phyloP scores from a whole-genome alignment of 179 eudicot genomes.

The Beta lomatogona region DNA sequence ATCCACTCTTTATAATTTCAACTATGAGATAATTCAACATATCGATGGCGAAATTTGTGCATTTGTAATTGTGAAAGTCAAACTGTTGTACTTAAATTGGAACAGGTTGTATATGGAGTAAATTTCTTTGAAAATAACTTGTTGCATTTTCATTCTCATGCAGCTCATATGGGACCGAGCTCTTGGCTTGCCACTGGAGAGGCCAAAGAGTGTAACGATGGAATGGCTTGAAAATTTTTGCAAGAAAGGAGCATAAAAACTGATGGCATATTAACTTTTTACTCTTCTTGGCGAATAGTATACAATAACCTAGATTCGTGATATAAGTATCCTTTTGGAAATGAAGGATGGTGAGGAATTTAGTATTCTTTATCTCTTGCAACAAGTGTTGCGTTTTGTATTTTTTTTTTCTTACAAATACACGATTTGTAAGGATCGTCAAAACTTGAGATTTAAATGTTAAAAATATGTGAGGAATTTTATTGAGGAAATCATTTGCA shows the following conservation, averaged over 20 bases:
- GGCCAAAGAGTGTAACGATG: conserved; percentile 99
- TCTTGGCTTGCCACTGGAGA: conserved; percentile 91
- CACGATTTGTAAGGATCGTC: background rate
- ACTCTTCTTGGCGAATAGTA: background rate
- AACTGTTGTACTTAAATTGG: background rate
- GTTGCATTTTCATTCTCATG: conserved; percentile 8
- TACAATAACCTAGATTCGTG: background rate
- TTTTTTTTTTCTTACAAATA: background rate
- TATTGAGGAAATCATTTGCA: background rate
- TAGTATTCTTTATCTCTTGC: background rate
- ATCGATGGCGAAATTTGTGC: too few relatives aligned
- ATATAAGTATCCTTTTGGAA: background rate
- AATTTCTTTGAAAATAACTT: too few relatives aligned
- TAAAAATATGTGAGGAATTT: background rate
- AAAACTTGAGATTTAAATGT: background rate
- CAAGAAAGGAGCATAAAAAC: conserved; percentile 43
- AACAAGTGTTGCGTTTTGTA: background rate
- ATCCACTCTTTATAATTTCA: too few relatives aligned
- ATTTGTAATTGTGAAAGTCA: background rate
- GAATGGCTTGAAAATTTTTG: conserved; percentile 88
- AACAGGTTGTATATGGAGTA: too few relatives aligned
- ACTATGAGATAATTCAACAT: background rate
- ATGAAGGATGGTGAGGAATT: conserved; percentile 5
- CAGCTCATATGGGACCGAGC: conserved; percentile 98
- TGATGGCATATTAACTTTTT: background rate